Conservation (phyloP, 2,329 filamentous ascomycete genomes). For the Lasiodiplodia gonubiensis region DNA sequence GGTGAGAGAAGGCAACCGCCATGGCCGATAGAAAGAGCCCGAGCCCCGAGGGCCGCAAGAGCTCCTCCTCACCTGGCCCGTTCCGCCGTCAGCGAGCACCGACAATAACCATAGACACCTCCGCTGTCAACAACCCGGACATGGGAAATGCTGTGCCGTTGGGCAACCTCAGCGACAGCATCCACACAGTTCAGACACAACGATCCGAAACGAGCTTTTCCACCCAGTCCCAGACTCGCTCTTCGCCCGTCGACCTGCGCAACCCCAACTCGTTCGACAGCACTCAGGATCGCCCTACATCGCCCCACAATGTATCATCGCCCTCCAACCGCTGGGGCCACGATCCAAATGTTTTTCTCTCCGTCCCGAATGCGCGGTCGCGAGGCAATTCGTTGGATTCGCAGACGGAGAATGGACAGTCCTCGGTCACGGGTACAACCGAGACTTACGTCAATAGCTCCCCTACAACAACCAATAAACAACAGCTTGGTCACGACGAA, state of each 20-base stretch:
- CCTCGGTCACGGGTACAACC: slow-evolving; percentile 63
- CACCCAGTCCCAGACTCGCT: slow-evolving; percentile 40
- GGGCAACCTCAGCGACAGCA: slow-evolving; percentile 38
- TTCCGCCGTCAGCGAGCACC: slow-evolving; percentile 50
- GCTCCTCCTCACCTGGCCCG: slow-evolving; percentile 39
- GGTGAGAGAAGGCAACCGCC: slow-evolving; percentile 26
- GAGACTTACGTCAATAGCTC: slow-evolving; percentile 63
- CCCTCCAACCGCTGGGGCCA: slow-evolving; percentile 59
- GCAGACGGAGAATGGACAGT: slow-evolving; percentile 59
- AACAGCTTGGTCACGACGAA: slow-evolving; percentile 47
- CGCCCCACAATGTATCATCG: slow-evolving; percentile 71
- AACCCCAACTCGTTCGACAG: slow-evolving; percentile 68
- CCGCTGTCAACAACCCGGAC: slow-evolving; percentile 49
- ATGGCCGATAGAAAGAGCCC: slow-evolving; percentile 40
- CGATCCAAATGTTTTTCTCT: slow-evolving; percentile 64
- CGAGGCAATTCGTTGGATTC: slow-evolving; percentile 72
- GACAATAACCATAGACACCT: slow-evolving; percentile 60
- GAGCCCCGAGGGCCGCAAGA: slow-evolving; percentile 32
- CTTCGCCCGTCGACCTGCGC: slow-evolving; percentile 42
- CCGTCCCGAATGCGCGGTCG: slow-evolving; percentile 67
- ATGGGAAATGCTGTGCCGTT: slow-evolving; percentile 44
- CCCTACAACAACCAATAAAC: slow-evolving; percentile 45
- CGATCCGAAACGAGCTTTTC: slow-evolving; percentile 29
- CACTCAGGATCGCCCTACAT: slow-evolving; percentile 68
- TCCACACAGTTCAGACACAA: slow-evolving; percentile 34